Base-by-base conservation (phyloP, 176 grass and related monocot species). In the Hyparrhenia diplandra region DNA sequence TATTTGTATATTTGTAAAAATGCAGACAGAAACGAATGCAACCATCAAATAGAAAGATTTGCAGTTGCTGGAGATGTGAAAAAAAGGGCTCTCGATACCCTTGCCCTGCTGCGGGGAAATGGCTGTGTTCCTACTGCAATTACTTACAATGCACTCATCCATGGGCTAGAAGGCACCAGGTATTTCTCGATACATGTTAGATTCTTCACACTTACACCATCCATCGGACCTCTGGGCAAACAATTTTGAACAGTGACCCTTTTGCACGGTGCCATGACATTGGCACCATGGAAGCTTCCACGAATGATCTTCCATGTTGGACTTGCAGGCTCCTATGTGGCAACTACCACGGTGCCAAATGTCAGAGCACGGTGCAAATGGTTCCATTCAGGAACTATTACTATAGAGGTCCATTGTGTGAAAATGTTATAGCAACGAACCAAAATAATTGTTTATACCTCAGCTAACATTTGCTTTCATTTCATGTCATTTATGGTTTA, bases 141-240 rank as follows among this genome's bases (percentile, higher is more conserved):
- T 80, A 93, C 90, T 61, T 98, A 93, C 84, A 98, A 93, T 89
- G 95, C 90, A 82, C 92, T 98, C 83, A 86, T 93, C 59, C 95
- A 93, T 41, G 92, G 92, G 60, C 84, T 98, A 88, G 86, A 71
- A 94, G 89, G 49, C 80, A 91, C 30, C 86, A 95, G 92, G 95
- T 95, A 82, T 70, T 70, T 85, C 83, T 79, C 27, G 29, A 58
- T 62, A 27, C 16, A 69, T 85, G 1, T 28, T 67, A 74, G 6
- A 60, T 78, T 87, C 4, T 59, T 75, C 13, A 51, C 67, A 59
- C 12, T 77, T 32, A 61, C n/a, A 13, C 27, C 4, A 49, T n/a
- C n/a, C n/a, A 32, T 32, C 4, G 31, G 31, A 32, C 31, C 31
- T 32, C 31, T 32, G 31, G 31, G 31, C 2, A 32, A 32, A 32